A percentile compares a stretch with the other conserved stretches of the same genome.
These are phyloP conservation scores for Effrenium voratum DNA, from an alignment of 73 alveolate genomes.

Conservation along the genomic window DNA sequence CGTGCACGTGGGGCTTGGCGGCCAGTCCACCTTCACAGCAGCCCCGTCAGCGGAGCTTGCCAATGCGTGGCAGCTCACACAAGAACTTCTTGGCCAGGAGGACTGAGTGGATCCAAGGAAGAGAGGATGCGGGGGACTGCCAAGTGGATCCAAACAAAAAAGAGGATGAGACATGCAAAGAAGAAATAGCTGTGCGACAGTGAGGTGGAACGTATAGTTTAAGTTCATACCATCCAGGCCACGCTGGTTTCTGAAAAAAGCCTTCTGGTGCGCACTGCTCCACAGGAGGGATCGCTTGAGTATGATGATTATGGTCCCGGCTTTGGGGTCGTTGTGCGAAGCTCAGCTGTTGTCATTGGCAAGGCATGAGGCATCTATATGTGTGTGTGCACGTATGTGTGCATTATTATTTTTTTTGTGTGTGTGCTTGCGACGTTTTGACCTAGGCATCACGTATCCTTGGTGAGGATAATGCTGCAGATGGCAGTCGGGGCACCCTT, in stretches of 20 bases:
- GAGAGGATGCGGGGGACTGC: neutral
- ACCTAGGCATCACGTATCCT: constrained; percentile 41
- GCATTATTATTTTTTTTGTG: neutral
- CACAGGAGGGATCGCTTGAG: constrained; percentile 58
- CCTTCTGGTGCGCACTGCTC: neutral
- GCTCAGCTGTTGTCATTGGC: neutral
- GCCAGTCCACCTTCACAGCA: neutral
- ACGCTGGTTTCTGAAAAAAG: neutral
- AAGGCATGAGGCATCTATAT: neutral
- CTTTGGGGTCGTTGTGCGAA: constrained; percentile 10
- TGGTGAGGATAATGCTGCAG: constrained; percentile 59
- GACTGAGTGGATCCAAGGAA: too few relatives aligned
- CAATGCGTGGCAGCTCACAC: constrained; percentile 43
- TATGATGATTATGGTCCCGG: constrained; percentile 61
- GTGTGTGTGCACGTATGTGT: neutral
- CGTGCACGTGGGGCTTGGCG: constrained; percentile 29
- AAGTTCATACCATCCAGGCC: neutral
- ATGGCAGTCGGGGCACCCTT: constrained; percentile 27
- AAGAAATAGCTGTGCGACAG: neutral
- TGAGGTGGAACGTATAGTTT: neutral
- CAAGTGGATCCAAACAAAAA: neutral
- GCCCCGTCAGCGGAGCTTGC: neutral
- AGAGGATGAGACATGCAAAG: neutral
- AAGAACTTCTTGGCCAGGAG: constrained; percentile 3
- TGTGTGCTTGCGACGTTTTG: neutral